Base-by-base conservation (phyloP, 2,329 filamentous ascomycete species). In the Xylariaceae sp. region DNA sequence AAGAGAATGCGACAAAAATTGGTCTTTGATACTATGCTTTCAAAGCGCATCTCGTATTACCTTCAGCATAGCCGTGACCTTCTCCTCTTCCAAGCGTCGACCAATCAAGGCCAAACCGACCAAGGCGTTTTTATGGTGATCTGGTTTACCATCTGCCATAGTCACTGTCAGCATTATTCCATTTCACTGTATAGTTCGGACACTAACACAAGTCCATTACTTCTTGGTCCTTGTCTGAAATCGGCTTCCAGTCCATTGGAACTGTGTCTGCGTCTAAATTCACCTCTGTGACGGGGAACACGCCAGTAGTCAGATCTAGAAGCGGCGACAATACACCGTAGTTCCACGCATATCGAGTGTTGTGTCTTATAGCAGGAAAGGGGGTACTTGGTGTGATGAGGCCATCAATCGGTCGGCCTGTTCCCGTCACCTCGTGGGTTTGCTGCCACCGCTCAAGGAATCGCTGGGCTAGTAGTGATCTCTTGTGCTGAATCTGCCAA, bases 111-210 rank as follows among this genome's bases (percentile, higher is more conserved):
- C 42, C 7, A 56, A 44, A 3, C 51, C 52, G 4, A 56, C 44
- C 3, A 51, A 45, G 3, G 54, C 54, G 28, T 56, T 54, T 35
- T 56, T 49, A 24, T 55, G 50, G n/a, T 52, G 50, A 22, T 55
- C 42, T 9, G 52, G 53, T 32, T 44, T 50, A 3, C 45, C 50
- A 35, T 54, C 53, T 51, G 26, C 11, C 16, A 12, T 9, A 30
- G 30, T 31, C 32, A 17, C 12, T 18, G 15, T 31, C 17, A 19
- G 19, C 28, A 12, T 29, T 11, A 6, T 6, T 12, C 30, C 9
- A n/a, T 33, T 8, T 29, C 19, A 19, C 6, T 17, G 19, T 4
- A 18, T 22, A 7, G 16, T 13, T 17, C 30, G 11, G 8, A 1
- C 4, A 38, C 51, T 48, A 38, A 54, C 50, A 54, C 24, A 49